These are phyloP conservation scores for Fomes fomentarius DNA, from an alignment of 1,284 basidiomycete species.

Conservation along the genomic window DNA sequence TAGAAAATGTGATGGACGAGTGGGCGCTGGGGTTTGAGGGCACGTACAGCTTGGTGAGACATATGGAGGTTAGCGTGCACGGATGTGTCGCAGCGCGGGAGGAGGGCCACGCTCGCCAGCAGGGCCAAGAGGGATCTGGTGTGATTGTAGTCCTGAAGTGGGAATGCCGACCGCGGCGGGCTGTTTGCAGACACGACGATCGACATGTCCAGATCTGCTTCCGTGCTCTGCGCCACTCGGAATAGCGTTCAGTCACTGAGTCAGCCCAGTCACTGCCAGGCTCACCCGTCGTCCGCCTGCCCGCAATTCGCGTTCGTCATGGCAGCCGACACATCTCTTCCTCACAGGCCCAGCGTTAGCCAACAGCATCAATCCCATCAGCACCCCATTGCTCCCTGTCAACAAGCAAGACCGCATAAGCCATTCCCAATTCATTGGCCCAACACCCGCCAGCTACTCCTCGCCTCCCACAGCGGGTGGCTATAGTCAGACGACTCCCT, in stretches of 20 bases:
- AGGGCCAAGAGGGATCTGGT: slow-evolving; percentile 11
- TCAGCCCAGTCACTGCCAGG: background rate
- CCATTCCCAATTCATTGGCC: background rate
- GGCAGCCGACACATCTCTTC: too few species aligned
- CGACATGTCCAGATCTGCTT: slow-evolving; percentile 14
- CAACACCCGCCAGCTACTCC: slow-evolving; percentile 4
- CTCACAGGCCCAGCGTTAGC: background rate
- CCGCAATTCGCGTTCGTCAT: background rate
- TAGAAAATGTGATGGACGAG: too few species aligned
- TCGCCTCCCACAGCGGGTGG: background rate
- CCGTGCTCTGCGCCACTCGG: slow-evolving; percentile 9
- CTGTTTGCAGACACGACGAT: slow-evolving; percentile 4
- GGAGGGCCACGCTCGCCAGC: too few species aligned
- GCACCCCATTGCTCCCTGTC: background rate
- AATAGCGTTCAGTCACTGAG: slow-evolving; percentile 17
- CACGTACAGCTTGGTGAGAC: too few species aligned
- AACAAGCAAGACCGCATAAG: background rate
- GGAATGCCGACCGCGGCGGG: slow-evolving; percentile 14
- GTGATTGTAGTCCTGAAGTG: slow-evolving; percentile 5
- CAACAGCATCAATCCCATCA: background rate
- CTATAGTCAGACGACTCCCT: background rate
- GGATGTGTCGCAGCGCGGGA: too few species aligned
- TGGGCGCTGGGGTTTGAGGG: slow-evolving; percentile 6
- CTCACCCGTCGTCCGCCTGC: background rate
- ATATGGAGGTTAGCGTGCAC: background rate